A percentile compares a stretch with the other conserved stretches of the same genome.
Conservation (phyloP, 2,329 filamentous ascomycete genomes). For the Zarea fungicola region DNA sequence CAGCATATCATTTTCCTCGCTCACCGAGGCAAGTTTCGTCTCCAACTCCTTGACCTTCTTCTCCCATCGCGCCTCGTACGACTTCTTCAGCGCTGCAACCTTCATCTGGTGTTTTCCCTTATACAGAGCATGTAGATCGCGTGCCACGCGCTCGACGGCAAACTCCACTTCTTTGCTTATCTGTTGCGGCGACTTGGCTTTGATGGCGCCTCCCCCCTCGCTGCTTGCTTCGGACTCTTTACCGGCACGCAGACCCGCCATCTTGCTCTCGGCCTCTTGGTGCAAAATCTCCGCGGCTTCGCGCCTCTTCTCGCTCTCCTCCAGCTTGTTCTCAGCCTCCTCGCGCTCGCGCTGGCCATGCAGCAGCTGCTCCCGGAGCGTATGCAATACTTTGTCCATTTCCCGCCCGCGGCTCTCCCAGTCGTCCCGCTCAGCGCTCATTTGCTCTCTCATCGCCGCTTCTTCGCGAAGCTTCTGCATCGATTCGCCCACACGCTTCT, state of each 20-base stretch:
- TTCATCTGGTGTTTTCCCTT: constrained; percentile 97
- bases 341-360: constrained; percentile 76
- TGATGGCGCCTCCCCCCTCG: constrained; percentile 6
- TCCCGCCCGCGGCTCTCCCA: constrained; percentile 84
- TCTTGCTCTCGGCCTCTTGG: constrained; percentile 69
- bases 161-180: constrained; percentile 67
- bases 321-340: constrained; percentile 67
- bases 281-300: constrained; percentile 72
- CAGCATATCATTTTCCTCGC: constrained; percentile 70
- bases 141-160: constrained; percentile 84
- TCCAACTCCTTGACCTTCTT: constrained; percentile 81
- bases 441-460: constrained; percentile 61
- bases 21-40: constrained; percentile 59
- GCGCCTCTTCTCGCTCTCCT: constrained; percentile 69
- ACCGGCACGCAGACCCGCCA: constrained; percentile 66
- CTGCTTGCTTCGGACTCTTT: constrained; percentile 36
- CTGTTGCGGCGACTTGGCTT: not conserved
- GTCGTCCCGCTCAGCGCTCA: constrained; percentile 68
- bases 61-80: constrained; percentile 82
- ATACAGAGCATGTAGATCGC: constrained; percentile 87
- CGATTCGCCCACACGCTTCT: constrained; percentile 83
- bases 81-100: constrained; percentile 81
- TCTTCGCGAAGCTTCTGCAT: constrained; percentile 81
- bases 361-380: constrained; percentile 76
- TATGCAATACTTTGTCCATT: constrained; percentile 75